These are phyloP conservation scores for Retiboletus flavoniger DNA, from an alignment of 1,284 basidiomycete genomes.

Conservation along the genomic window DNA sequence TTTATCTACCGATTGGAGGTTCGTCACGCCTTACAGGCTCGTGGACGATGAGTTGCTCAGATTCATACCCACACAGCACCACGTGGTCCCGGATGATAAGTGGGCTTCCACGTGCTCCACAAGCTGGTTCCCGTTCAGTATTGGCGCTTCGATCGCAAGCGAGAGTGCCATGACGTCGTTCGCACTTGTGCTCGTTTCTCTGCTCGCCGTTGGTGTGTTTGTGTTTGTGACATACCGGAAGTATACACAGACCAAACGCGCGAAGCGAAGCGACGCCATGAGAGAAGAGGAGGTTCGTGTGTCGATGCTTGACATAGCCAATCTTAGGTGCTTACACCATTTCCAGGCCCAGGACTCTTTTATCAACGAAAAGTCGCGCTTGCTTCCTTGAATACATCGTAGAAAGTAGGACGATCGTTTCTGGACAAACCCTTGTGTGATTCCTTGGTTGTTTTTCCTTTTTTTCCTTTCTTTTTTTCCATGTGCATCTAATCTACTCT, in stretches of 20 bases:
- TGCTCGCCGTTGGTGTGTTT: constrained; percentile 44
- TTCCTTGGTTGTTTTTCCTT: too few species aligned
- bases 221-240: constrained; percentile 18
- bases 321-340: not conserved
- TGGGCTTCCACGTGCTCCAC: constrained; percentile 60
- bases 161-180: constrained; percentile 20
- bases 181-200: constrained; percentile 40
- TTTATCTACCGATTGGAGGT: constrained; percentile 77
- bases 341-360: constrained; percentile 13
- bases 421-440: too few species aligned
- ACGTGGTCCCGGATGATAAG: constrained; percentile 60
- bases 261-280: constrained; percentile 3
- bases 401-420: too few species aligned
- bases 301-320: not conserved
- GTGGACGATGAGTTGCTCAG: not conserved
- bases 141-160: constrained; percentile 27
- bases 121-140: constrained; percentile 35
- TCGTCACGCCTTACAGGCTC: constrained; percentile 9
- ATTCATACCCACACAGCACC: constrained; percentile 41
- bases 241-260: constrained; percentile 6
- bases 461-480: not conserved
- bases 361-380: constrained; percentile 25
- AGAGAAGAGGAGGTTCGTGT: constrained; percentile 17
- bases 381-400: constrained; percentile 22
- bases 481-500: constrained; percentile 1